These are phyloP conservation scores for Pyrenophora tritici-repentis DNA, from an alignment of 2,329 filamentous ascomycete species.

Conservation along the genomic window DNA sequence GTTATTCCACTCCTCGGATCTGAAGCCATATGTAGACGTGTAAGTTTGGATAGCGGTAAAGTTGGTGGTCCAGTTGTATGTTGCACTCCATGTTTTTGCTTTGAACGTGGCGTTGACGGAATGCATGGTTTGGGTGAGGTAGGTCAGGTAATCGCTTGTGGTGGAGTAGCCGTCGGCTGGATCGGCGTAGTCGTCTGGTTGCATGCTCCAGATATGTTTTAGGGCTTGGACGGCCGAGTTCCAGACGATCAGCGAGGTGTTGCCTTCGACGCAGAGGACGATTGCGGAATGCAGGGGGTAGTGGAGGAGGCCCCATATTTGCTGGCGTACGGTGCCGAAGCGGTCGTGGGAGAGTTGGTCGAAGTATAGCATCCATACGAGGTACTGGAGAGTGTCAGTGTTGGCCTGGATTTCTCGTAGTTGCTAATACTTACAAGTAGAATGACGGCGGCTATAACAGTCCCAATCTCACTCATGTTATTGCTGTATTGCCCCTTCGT, in stretches of 20 bases:
- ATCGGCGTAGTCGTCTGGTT: conserved; percentile 17
- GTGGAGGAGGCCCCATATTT: conserved; percentile 61
- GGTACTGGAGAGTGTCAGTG: conserved; percentile 29
- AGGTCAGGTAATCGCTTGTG: conserved; percentile 9
- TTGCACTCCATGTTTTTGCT: conserved; percentile 24
- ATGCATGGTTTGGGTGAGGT: conserved; percentile 28
- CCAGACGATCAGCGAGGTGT: conserved; percentile 32
- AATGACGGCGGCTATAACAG: conserved; percentile 25
- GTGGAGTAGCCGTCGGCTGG: conserved; percentile 21
- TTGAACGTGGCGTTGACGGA: conserved; percentile 24
- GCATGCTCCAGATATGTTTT: conserved; percentile 25
- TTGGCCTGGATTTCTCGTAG: too few species aligned
- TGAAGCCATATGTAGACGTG: conserved; percentile 23
- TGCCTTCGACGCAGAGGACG: conserved; percentile 64
- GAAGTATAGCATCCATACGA: conserved; percentile 66
- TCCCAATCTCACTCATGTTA: conserved; percentile 26
- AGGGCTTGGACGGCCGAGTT: conserved; percentile 31
- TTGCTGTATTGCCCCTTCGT: conserved; percentile 26
- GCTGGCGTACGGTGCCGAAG: conserved; percentile 59
- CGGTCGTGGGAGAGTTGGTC: conserved; percentile 55
- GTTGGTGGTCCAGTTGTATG: conserved; percentile 29
- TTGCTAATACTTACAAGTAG: conserved; percentile 13
- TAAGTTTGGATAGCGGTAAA: conserved; percentile 31
- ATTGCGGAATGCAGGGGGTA: conserved; percentile 66
- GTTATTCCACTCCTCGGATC: conserved; percentile 26